Percentiles rank a stretch among this genome's conserved stretches.
phyloP scores from a whole-genome alignment of 2,329 filamentous ascomycete species.

The Cytospora chrysosperma region DNA sequence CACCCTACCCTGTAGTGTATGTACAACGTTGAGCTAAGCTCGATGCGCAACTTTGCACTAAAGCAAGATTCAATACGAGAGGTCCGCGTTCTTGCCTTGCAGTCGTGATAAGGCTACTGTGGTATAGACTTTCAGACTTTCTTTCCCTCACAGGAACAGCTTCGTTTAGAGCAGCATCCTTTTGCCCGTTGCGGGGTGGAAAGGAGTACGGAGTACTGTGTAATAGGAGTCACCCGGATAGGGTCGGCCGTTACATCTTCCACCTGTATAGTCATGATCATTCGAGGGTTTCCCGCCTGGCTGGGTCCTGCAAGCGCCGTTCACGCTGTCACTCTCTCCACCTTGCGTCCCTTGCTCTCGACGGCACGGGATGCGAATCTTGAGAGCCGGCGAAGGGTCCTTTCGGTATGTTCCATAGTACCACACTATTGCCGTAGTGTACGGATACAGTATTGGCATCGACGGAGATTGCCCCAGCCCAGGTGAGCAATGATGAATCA shows the following conservation, averaged over 20 bases:
- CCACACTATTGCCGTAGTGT: too few species aligned
- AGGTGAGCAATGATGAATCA: slow-evolving; percentile 5
- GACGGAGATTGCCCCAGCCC: slow-evolving; percentile 5
- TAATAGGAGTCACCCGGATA: background rate
- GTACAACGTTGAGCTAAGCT: slow-evolving; percentile 4
- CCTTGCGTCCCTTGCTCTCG: slow-evolving; percentile 4
- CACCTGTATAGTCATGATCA: slow-evolving; percentile 1
- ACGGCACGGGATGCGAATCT: background rate
- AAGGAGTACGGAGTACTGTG: too few species aligned
- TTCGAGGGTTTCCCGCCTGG: background rate
- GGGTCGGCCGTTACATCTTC: background rate
- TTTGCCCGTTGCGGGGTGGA: background rate
- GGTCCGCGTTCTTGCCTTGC: slow-evolving; percentile 10
- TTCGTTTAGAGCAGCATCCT: slow-evolving; percentile 4
- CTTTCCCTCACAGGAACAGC: slow-evolving; percentile 8
- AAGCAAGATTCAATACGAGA: background rate
- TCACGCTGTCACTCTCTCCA: background rate
- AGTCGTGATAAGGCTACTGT: too few species aligned
- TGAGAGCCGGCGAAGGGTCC: background rate
- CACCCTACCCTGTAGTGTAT: slow-evolving; percentile 5
- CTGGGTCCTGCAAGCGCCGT: background rate
- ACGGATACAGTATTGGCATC: background rate
- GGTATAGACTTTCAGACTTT: background rate
- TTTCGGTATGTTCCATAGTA: background rate
- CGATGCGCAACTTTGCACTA: too few species aligned